Base-by-base conservation (phyloP, 768 basidiomycete species). In the Mycena latifolia region DNA sequence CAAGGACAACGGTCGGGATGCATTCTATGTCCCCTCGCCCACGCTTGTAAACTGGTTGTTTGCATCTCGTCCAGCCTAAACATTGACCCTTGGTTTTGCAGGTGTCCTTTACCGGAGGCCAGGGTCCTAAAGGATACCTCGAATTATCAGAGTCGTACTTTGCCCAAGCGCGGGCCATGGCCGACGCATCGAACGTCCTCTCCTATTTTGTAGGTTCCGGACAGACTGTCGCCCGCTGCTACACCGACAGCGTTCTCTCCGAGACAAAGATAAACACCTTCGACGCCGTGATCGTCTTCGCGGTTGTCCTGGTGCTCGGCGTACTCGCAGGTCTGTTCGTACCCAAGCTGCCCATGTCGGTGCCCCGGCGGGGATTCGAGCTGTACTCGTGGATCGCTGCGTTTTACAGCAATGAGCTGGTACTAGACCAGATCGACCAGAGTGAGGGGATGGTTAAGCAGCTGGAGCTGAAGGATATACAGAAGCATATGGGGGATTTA, bases 201-300 rank as follows among this genome's bases (percentile, higher is more conserved):
- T 80, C 82, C 1, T 84, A 83, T 69, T 77, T 85, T 22, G 75
- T 72, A 6, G 83, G 84, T 9, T 76, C 79, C 8, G 79, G 77
- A 2, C 67, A 74, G 17, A 69, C 74, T 17, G 71, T 82, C 18
- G 81, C 81, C 17, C 75, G 78, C n/a, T 69, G 68, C 9, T 84
- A 79, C 54, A 57, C 69, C 5, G 81, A 84, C 63, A 46, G 57
- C 10, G 69, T 77, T 0, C 50, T 78, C 10, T 71, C 80, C 6
- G 72, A 37, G 31, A 75, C 78, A 2, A 63, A 37, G 28, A 73
- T 82, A 24, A 57, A 71, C 28, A 70, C 68, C 5, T 2, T 73
- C 14, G 69, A 69, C 14, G 69, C 79, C 68, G 69, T 71, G 6
- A 54, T 73, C 20, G 73, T 74, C 31, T 53, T 81, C 11, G 70